Evolutionary conservation across 192 early-diverging fungal genomes (phyloP).

Genomic region (Gonapodya sp.): DNA sequence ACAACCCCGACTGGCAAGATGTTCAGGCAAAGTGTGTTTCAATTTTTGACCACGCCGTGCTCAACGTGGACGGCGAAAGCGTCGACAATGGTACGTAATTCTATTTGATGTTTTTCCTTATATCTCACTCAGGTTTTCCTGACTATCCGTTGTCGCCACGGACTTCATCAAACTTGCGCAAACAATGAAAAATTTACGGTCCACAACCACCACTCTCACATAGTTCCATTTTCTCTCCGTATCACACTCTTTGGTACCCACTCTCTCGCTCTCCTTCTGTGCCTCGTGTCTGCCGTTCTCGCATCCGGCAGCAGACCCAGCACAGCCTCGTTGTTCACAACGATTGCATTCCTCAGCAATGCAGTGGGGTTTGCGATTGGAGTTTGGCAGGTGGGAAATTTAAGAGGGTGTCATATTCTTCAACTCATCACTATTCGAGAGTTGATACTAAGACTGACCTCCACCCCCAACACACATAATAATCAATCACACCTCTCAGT

Average conservation of each 20-base stretch:
- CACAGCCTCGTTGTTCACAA: background rate
- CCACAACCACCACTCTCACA: no score
- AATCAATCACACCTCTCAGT: no score
- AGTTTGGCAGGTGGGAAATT: background rate
- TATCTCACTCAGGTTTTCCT: background rate
- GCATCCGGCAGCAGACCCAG: background rate
- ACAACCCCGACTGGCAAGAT: background rate
- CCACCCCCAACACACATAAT: no score
- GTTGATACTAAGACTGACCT: background rate
- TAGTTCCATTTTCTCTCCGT: background rate
- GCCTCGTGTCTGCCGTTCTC: background rate
- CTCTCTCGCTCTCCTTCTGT: background rate
- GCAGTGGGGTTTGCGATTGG: background rate
- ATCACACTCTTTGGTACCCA: background rate
- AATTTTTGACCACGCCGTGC: background rate
- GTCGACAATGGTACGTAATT: background rate
- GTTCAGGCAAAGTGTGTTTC: background rate
- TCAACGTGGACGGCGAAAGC: background rate
- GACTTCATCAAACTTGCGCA: background rate
- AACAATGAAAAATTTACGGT: no score
- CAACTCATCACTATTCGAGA: background rate
- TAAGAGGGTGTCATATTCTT: background rate
- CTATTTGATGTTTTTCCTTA: background rate
- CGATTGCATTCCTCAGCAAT: background rate
- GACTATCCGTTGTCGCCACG: background rate